These are phyloP conservation scores for Aquilaria malaccensis DNA, from an alignment of 345 rosid genomes.

Conservation along the genomic window DNA sequence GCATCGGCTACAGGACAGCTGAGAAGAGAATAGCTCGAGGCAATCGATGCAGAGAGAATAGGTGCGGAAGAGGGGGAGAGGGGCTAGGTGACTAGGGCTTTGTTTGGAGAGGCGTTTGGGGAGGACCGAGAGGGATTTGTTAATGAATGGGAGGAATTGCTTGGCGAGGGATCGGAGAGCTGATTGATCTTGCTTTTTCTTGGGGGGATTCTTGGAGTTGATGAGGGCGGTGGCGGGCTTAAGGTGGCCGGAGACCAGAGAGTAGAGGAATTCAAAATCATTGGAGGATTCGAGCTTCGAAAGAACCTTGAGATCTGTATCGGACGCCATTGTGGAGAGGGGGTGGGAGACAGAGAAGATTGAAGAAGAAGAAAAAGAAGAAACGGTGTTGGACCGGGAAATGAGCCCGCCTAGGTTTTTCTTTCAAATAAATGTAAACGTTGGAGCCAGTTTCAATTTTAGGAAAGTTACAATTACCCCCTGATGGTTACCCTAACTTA, in stretches of 20 bases:
- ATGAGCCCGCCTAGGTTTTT: constrained; percentile 2
- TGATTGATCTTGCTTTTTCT: constrained; percentile 25
- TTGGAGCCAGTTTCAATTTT: too few species aligned
- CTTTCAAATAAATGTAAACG: background rate
- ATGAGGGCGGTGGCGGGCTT: constrained; percentile 35
- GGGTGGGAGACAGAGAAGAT: background rate
- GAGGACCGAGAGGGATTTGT: constrained; percentile 53
- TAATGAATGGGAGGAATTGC: constrained; percentile 64
- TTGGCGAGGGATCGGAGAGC: constrained; percentile 60
- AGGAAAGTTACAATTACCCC: too few species aligned
- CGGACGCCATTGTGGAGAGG: constrained; percentile 35
- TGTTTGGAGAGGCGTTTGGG: constrained; percentile 61
- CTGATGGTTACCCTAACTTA: too few species aligned
- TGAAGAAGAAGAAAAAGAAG: background rate
- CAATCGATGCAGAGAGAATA: constrained; percentile 65
- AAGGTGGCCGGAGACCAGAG: constrained; percentile 54
- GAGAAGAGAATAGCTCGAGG: constrained; percentile 52
- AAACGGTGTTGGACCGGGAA: background rate
- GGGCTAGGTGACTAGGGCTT: constrained; percentile 6
- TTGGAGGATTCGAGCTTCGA: constrained; percentile 36
- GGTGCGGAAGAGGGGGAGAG: constrained; percentile 33
- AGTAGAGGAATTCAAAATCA: constrained; percentile 25
- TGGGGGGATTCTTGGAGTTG: constrained; percentile 18
- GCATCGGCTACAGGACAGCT: constrained; percentile 59
- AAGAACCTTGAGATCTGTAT: constrained; percentile 37